Base-by-base conservation (phyloP, 129 eudicot genomes). In the Flaveria brownii region DNA sequence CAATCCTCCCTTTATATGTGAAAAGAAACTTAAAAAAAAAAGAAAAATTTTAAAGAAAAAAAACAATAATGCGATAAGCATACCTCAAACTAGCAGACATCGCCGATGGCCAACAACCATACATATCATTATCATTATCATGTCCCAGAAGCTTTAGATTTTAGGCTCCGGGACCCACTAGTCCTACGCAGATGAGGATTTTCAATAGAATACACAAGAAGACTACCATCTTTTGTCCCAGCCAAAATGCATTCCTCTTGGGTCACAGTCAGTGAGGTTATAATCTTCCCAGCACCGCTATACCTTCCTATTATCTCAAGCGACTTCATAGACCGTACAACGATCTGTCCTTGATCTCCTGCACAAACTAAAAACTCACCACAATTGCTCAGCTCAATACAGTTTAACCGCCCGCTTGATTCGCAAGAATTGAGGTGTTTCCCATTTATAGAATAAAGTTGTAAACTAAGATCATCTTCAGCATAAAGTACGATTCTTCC, bases 301-400 rank as follows among this genome's bases (percentile, higher is more conserved):
- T 87, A 95, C 81, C 86, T 89, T 46, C 82, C 79, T 28, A 95
- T 84, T 15, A 91, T 70, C 75, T 95, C 99, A 26, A 95, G 96
- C 0, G 97, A 85, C 73, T 83, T 83, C 97, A 95, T 89, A 64
- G 96, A 86, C 59, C 99, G 89, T n/a, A 95, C 96, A 55, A 90
- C 80, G 67, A 95, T 86, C 79, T 89, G 97, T 8, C 99, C 99
- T 65, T 91, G 97, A 70, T 95, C 99, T 20, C 99, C 99, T 9
- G 97, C 97, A 85, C 96, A 89, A 63, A 91, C 95, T 82, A 95
- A 77, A 80, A 91, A 95, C 86, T 91, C 92, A 12, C 99, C 99
- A 57, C 99, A 95, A 59, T 84, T 77, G 77, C 99, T 95, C 62
- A 95, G 84, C 77, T 95, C 96, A 16, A 95, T 71, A 82, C 97